phyloP scores from a whole-genome alignment of 2,329 filamentous ascomycete genomes.

The Cadophora luteo-olivacea region DNA sequence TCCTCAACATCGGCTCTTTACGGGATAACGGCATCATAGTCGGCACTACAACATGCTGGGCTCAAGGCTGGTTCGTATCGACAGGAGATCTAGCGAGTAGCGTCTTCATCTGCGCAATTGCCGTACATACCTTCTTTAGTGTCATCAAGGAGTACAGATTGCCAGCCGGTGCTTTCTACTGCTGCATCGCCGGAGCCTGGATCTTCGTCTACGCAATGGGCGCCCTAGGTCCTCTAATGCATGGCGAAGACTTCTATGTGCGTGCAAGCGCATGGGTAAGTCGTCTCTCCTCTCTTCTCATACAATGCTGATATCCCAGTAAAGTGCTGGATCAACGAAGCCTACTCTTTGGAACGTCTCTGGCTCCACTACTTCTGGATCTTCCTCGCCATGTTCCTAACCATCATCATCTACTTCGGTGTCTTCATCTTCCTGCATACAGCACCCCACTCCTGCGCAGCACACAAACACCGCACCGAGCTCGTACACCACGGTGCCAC shows the following conservation, averaged over 20 bases:
- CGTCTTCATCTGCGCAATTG: slow-evolving; percentile 71
- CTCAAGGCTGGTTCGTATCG: slow-evolving; percentile 73
- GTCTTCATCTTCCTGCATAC: slow-evolving; percentile 39
- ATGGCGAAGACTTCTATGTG: slow-evolving; percentile 59
- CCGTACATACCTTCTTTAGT: slow-evolving; percentile 68
- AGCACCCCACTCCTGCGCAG: slow-evolving; percentile 2
- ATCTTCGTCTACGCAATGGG: slow-evolving; percentile 63
- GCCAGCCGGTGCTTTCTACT: slow-evolving; percentile 57
- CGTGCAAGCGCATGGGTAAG: slow-evolving; percentile 68
- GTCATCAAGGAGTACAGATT: slow-evolving; percentile 63
- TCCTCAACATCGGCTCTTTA: slow-evolving; percentile 68
- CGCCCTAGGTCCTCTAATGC: slow-evolving; percentile 52
- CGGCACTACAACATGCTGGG: slow-evolving; percentile 60
- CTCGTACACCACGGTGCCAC: slow-evolving; percentile 33
- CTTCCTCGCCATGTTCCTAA: slow-evolving; percentile 58
- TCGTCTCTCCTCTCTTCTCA: slow-evolving; percentile 18
- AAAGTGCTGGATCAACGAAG: slow-evolving; percentile 68
- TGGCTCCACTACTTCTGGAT: slow-evolving; percentile 71
- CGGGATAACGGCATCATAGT: slow-evolving; percentile 59
- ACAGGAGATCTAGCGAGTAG: slow-evolving; percentile 70
- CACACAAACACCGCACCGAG: slow-evolving; percentile 8
- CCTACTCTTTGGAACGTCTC: slow-evolving; percentile 61
- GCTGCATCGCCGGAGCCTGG: slow-evolving; percentile 59
- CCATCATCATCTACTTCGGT: slow-evolving; percentile 54
- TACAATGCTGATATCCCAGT: slow-evolving; percentile 10